phyloP scores from a whole-genome alignment of 1,139 yeast genomes.

The Zygotorulaspora mrakii region DNA sequence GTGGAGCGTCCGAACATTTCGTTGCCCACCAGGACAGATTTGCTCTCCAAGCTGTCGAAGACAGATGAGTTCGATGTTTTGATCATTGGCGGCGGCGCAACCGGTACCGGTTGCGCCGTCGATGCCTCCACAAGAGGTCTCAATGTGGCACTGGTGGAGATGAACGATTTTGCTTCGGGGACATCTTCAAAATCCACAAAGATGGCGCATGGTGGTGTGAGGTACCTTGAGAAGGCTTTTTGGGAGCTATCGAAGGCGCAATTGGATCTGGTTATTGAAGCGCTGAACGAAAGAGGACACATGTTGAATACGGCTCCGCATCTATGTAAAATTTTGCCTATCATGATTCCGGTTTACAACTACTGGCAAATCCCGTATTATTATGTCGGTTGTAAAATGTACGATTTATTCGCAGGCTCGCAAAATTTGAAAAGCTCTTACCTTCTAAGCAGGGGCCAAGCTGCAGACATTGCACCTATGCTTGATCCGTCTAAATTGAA shows the following conservation, averaged over 20 bases:
- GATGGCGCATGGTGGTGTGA: conserved; percentile 96
- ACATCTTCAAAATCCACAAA: conserved; percentile 95
- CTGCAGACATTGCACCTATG: conserved; percentile 82
- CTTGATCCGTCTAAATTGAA: conserved; percentile 74
- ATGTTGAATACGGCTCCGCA: conserved; percentile 93
- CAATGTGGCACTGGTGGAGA: conserved; percentile 82
- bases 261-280: conserved; percentile 88
- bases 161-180: conserved; percentile 85
- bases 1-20: conserved; percentile 12
- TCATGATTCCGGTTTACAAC: conserved; percentile 90
- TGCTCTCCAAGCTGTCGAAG: conserved; percentile 40
- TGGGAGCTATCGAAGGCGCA: conserved; percentile 87
- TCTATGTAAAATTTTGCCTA: conserved; percentile 79
- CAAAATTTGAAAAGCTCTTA: conserved; percentile 82
- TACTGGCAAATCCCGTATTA: conserved; percentile 97
- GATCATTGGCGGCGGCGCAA: conserved; percentile 93
- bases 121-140: conserved; percentile 91
- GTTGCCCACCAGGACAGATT: conserved; percentile 43
- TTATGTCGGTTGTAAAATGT: conserved; percentile 86
- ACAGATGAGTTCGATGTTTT: conserved; percentile 69
- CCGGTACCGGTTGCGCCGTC: conserved; percentile 89
- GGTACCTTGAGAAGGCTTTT: conserved; percentile 92
- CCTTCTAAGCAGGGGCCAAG: conserved; percentile 62
- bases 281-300: conserved; percentile 86
- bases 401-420: conserved; percentile 88